phyloP scores from a whole-genome alignment of 2,329 filamentous ascomycete genomes.

The Penicillium sp. region DNA sequence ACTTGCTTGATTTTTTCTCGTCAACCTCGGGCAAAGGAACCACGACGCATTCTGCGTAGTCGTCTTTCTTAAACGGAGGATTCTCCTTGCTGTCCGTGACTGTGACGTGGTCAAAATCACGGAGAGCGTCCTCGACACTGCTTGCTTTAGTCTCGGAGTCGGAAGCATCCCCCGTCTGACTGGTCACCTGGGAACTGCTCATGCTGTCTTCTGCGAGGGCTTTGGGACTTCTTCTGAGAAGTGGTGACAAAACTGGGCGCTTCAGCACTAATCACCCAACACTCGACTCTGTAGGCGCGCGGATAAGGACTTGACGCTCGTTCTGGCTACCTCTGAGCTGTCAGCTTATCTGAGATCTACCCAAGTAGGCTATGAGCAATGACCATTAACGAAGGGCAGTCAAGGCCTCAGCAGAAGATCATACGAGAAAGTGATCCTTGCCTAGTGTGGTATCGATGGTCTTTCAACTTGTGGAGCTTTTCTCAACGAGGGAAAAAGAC shows the following conservation, averaged over 20 bases:
- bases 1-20: slow-evolving; percentile 19
- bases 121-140: background rate
- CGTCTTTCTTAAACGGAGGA: background rate
- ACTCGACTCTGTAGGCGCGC: too few species aligned
- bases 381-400: too few species aligned
- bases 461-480: too few species aligned
- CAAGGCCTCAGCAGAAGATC: too few species aligned
- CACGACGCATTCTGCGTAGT: background rate
- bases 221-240: background rate
- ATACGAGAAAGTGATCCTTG: too few species aligned
- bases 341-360: too few species aligned
- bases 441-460: too few species aligned
- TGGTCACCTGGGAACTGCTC: background rate
- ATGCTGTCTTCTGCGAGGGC: background rate
- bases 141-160: background rate
- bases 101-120: background rate
- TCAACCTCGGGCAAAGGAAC: background rate
- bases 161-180: background rate
- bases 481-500: too few species aligned
- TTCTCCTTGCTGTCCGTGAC: background rate
- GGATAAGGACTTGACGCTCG: too few species aligned
- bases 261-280: too few species aligned
- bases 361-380: too few species aligned
- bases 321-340: too few species aligned
- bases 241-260: background rate